phyloP scores from a whole-genome alignment of 176 grass and related monocot genomes.

The Phoenix dactylifera region DNA sequence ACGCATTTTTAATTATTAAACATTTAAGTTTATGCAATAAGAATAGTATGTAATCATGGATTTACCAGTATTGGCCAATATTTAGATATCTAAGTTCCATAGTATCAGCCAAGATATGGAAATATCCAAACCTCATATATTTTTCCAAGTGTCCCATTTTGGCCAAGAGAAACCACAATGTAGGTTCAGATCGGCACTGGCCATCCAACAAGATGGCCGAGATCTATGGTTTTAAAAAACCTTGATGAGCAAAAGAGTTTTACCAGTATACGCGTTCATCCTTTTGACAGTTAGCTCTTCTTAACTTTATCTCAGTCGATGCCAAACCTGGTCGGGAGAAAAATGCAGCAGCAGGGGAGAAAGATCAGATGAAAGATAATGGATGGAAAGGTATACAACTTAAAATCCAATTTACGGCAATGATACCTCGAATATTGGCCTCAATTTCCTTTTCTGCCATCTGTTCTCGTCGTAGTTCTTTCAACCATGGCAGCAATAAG shows the following conservation, averaged over 20 bases:
- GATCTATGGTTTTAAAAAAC: too few species aligned
- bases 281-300: conserved; percentile 27
- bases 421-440: conserved; percentile 55
- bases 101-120: too few species aligned
- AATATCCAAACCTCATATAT: too few species aligned
- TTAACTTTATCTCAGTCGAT: conserved; percentile 32
- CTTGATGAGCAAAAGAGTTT: conserved; percentile 1
- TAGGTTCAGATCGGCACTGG: too few species aligned
- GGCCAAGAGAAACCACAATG: too few species aligned
- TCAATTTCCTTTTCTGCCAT: conserved; percentile 51
- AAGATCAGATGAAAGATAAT: neutral
- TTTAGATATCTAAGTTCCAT: too few species aligned
- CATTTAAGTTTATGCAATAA: too few species aligned
- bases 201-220: too few species aligned
- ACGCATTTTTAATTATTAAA: too few species aligned
- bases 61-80: too few species aligned
- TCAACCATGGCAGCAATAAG: conserved; percentile 57
- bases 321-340: conserved; percentile 23
- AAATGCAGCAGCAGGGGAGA: neutral
- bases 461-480: conserved; percentile 43
- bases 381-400: neutral
- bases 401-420: conserved; percentile 1
- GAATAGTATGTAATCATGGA: too few species aligned
- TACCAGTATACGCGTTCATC: conserved; percentile 68
- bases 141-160: too few species aligned